phyloP scores from a whole-genome alignment of 2,329 filamentous ascomycete species.

The Keithomyces neogunnii region DNA sequence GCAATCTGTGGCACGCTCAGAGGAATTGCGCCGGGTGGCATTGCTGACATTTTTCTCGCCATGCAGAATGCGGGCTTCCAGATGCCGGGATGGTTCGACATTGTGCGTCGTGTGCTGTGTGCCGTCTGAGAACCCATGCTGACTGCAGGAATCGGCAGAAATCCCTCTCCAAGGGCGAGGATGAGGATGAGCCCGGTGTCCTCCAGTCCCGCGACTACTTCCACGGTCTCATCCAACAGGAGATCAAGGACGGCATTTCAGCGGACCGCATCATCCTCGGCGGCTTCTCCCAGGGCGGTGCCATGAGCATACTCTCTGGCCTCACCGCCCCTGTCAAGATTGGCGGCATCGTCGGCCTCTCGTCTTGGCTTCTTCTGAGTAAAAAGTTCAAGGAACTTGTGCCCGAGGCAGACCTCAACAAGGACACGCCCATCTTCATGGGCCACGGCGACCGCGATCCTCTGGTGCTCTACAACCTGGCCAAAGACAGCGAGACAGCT shows the following conservation, averaged over 20 bases:
- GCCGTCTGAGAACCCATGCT: neutral
- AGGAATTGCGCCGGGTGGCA: neutral
- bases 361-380: conserved; percentile 67
- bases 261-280: conserved; percentile 75
- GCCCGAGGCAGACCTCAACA: conserved; percentile 34
- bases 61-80: conserved; percentile 61
- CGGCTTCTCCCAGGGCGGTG: conserved; percentile 77
- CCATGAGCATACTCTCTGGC: conserved; percentile 72
- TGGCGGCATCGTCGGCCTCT: conserved; percentile 76
- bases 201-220: conserved; percentile 52
- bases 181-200: conserved; percentile 67
- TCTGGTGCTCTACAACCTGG: conserved; percentile 63
- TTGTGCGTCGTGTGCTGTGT: conserved; percentile 46
- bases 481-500: conserved; percentile 54
- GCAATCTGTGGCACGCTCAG: neutral
- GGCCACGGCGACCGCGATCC: conserved; percentile 75
- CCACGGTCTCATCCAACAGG: conserved; percentile 66
- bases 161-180: conserved; percentile 17
- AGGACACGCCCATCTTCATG: conserved; percentile 78
- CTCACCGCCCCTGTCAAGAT: conserved; percentile 64
- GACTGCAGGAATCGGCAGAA: conserved; percentile 23
- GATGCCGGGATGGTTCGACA: conserved; percentile 87
- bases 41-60: neutral
- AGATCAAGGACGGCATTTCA: conserved; percentile 72
- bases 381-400: conserved; percentile 31